Evolutionary conservation across 768 basidiomycete species (phyloP).

Genomic region (Saitozyma sp.): DNA sequence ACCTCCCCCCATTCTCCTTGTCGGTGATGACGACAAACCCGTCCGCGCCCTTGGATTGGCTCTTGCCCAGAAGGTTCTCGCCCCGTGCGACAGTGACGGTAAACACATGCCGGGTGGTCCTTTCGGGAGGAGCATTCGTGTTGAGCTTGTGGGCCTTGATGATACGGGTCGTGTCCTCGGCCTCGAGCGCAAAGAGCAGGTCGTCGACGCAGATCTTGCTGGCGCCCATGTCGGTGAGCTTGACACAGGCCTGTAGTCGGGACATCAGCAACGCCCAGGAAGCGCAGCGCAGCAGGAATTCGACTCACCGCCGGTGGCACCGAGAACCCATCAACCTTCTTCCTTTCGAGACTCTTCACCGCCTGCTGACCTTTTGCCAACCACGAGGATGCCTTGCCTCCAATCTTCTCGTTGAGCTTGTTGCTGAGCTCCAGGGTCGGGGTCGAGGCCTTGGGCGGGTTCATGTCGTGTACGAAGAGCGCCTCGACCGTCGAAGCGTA

Average conservation of each 20-base stretch:
- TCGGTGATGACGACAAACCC: slow-evolving; percentile 42
- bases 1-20: slow-evolving; percentile 30
- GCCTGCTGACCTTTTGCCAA: slow-evolving; percentile 52
- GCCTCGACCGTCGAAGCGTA: slow-evolving; percentile 48
- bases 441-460: slow-evolving; percentile 25
- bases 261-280: not conserved
- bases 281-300: not conserved
- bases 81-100: slow-evolving; percentile 42
- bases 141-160: slow-evolving; percentile 25
- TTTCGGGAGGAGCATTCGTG: not conserved
- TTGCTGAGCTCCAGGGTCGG: slow-evolving; percentile 31
- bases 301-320: slow-evolving; percentile 41
- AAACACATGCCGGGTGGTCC: slow-evolving; percentile 34
- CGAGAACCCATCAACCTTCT: slow-evolving; percentile 45
- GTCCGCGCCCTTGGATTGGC: slow-evolving; percentile 39
- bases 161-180: slow-evolving; percentile 48
- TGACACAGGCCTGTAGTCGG: slow-evolving; percentile 45
- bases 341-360: slow-evolving; percentile 47
- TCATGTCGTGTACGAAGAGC: slow-evolving; percentile 46
- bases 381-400: slow-evolving; percentile 50
- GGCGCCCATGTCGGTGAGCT: slow-evolving; percentile 49
- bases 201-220: slow-evolving; percentile 43
- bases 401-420: slow-evolving; percentile 26
- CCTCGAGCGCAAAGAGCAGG: slow-evolving; percentile 44
- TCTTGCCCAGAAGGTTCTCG: slow-evolving; percentile 39